phyloP scores from a whole-genome alignment of 129 eudicot genomes.

The Flaveria linearis region DNA sequence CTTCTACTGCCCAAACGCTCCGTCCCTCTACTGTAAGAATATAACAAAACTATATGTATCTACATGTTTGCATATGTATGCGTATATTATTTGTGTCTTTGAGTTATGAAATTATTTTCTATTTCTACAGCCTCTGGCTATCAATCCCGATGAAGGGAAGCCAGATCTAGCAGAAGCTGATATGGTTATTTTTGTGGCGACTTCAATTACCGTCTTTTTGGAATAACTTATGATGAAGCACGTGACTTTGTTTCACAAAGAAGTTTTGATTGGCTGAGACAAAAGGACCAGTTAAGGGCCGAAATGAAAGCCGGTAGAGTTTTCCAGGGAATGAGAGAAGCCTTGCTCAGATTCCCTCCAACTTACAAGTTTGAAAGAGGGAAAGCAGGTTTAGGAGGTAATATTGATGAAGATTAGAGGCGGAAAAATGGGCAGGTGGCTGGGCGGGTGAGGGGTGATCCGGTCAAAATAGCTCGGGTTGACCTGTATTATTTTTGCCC shows the following conservation, averaged over 20 bases:
- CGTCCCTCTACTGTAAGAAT: slow-evolving; percentile 66
- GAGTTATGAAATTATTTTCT: background rate
- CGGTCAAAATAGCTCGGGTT: background rate
- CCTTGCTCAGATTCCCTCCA: slow-evolving; percentile 86
- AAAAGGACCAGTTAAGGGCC: slow-evolving; percentile 89
- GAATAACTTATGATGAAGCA: slow-evolving; percentile 97
- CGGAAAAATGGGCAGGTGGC: background rate
- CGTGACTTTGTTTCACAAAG: slow-evolving; percentile 99
- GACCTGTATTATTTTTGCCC: background rate
- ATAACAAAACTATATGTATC: background rate
- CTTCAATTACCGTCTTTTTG: slow-evolving; percentile 95
- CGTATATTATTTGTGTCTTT: background rate
- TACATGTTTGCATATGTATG: background rate
- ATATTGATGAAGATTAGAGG: background rate
- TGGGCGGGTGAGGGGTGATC: background rate
- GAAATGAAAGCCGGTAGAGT: slow-evolving; percentile 98
- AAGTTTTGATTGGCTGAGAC: slow-evolving; percentile 95
- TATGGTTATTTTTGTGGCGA: slow-evolving; percentile 82
- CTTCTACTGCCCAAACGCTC: slow-evolving; percentile 74
- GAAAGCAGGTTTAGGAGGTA: slow-evolving; percentile 97
- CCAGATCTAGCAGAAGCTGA: slow-evolving; percentile 97
- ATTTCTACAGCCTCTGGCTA: slow-evolving; percentile 46
- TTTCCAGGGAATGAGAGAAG: slow-evolving; percentile 98
- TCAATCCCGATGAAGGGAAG: slow-evolving; percentile 75
- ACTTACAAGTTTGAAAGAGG: slow-evolving; percentile 94